phyloP scores from a whole-genome alignment of 176 grass and related monocot genomes.

The Saccharum spontaneum region DNA sequence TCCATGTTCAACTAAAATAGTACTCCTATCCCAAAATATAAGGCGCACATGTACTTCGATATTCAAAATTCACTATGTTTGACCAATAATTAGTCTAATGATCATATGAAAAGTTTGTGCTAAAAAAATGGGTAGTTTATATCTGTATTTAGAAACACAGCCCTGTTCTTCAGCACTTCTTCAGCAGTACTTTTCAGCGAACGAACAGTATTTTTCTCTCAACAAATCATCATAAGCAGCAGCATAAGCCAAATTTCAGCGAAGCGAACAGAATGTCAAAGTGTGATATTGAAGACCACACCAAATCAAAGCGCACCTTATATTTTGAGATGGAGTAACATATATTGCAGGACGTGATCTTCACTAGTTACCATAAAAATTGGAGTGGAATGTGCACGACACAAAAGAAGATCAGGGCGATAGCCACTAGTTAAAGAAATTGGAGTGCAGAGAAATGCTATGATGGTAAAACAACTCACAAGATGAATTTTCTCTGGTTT shows the following conservation, averaged over 20 bases:
- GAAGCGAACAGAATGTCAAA: too few relatives aligned
- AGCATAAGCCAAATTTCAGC: too few relatives aligned
- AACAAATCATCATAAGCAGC: too few relatives aligned
- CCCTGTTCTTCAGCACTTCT: too few relatives aligned
- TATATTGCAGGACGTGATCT: not conserved
- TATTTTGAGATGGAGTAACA: not conserved
- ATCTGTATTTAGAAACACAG: not conserved
- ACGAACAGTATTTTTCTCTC: too few relatives aligned
- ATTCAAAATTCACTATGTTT: not conserved
- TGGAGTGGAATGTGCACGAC: conserved; percentile 4
- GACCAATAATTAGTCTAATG: not conserved
- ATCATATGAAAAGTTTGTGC: not conserved
- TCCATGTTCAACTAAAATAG: conserved; percentile 4
- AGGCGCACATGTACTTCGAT: not conserved
- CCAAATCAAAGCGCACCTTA: not conserved
- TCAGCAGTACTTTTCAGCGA: too few relatives aligned
- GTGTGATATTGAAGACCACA: not conserved
- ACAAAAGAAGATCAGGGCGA: conserved; percentile 12
- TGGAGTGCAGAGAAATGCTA: not conserved
- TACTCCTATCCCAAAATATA: not conserved
- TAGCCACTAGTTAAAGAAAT: not conserved
- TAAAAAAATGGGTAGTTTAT: not conserved
- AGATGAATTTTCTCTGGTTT: conserved; percentile 97
- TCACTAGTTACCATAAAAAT: conserved; percentile 18
- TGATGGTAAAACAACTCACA: conserved; percentile 45